Evolutionary conservation across 2,329 filamentous ascomycete genomes (phyloP), one percentile per base, ranked within the genome.

Genomic region (Talaromyces islandicus): DNA sequence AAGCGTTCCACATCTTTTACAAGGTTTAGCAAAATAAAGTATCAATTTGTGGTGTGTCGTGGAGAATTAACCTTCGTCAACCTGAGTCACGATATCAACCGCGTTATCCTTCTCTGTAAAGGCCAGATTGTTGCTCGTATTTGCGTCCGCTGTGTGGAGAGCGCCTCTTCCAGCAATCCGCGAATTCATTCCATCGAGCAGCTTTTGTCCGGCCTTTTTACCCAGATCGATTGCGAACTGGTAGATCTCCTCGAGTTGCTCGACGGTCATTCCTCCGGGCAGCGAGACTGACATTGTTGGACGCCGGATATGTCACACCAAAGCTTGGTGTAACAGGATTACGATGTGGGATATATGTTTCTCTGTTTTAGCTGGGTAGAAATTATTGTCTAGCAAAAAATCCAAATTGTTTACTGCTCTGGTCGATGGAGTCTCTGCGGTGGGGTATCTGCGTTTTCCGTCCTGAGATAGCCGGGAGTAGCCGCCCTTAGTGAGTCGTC

Each of bases 81-180:
- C 89, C 74, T 91, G 84, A 10, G 88, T 92, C 21, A 92, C 89
- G 63, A 92, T 84, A 70, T 92, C 89, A 11, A 92, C 89, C 1
- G 88, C 82, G 69, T 84, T 91, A 65, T 89, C 86, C 71, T 92
- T 92, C 73, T 91, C 87, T 7, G 79, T 75, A 58, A 82, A 80
- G 1, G 67, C 67, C 62, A 80, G 73, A 50, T 71, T 60, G 48
- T 54, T 68, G 56, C 61, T 71, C 17, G 69, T 67, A 29, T 58
- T 56, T 27, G 30, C 51, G 46, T 52, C 35, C 2, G 10, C 32
- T 24, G 24, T 14, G 9, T 35, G 19, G 5, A 19, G 17, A 35
- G 4, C 29, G 46, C 9, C 38, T 50, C 48, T 56, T 41, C 74
- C 77, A 10, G 73, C 75, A 66, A 82, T 83, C 35, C 86, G 80